Conservation (phyloP, 1,139 yeast genomes). For the Ogataea hybrid region DNA sequence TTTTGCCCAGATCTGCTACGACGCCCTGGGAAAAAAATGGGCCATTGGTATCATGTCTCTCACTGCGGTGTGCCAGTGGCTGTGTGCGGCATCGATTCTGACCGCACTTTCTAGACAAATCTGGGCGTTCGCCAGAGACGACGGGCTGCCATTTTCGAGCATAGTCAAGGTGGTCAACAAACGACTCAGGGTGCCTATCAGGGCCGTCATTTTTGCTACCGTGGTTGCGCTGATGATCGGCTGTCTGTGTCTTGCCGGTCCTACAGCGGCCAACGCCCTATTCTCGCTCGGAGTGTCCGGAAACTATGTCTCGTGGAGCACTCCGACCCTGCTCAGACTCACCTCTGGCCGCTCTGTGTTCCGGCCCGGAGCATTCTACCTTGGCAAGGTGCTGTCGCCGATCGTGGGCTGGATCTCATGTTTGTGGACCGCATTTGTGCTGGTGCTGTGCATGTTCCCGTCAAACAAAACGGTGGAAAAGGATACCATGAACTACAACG, state of each 20-base stretch:
- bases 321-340: constrained; percentile 51
- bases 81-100: constrained; percentile 61
- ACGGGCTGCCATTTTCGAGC: constrained; percentile 45
- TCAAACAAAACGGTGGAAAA: constrained; percentile 35
- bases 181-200: constrained; percentile 53
- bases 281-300: constrained; percentile 47
- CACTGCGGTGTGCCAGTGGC: constrained; percentile 58
- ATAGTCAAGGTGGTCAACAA: constrained; percentile 53
- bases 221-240: constrained; percentile 49
- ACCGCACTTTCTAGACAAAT: constrained; percentile 52
- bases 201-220: constrained; percentile 59
- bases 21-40: constrained; percentile 68
- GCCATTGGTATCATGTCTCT: constrained; percentile 62
- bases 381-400: constrained; percentile 31
- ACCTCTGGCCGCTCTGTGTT: constrained; percentile 40
- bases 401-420: constrained; percentile 37
- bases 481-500: constrained; percentile 53
- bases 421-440: constrained; percentile 37
- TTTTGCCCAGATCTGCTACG: constrained; percentile 64
- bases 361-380: constrained; percentile 35
- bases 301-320: constrained; percentile 55
- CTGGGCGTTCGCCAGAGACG: constrained; percentile 53
- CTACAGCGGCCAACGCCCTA: constrained; percentile 61
- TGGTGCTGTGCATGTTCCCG: constrained; percentile 40
- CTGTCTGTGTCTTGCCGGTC: constrained; percentile 53